Base-by-base conservation (phyloP, 1,139 yeast species). In the Zygoascus sp. region DNA sequence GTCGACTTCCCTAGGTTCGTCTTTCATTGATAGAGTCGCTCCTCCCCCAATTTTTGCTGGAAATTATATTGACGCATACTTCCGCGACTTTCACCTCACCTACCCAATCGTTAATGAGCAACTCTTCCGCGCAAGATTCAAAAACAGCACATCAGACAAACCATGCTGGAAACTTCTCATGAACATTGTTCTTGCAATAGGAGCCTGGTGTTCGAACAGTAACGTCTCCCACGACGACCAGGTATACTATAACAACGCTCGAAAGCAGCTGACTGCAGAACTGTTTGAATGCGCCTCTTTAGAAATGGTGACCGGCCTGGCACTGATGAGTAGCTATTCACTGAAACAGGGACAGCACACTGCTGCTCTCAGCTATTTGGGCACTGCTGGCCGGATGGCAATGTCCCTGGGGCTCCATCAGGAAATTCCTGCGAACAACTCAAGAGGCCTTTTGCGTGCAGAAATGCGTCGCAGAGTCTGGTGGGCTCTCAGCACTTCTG, bases 321-420 rank as follows among this genome's bases (percentile, higher is more conserved):
- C 80, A 1, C 60, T 81, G 28, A 62, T 81, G 53, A 73, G 81
- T 42, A 78, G 77, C 53, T 81, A 81, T 60, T 73, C 79, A 7
- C 83, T 79, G 58, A 79, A 79, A 61, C 69, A 83, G 46, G 77
- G 80, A 55, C 75, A 76, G 52, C 82, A 84, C 42, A 81, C 80
- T 58, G 75, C 84, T 0, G 83, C 86, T 16, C 79, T 83, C 81
- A 77, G 76, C 55, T 79, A 77, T 56, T 62, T 80, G 21, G 88
- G 89, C 2, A 63, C 80, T 22, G 83, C 87, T 0, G 74, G 79
- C 7, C 68, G 85, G 53, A 79, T 82, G 77, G 87, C 88, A 0
- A 70, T 80, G 50, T 81, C 84, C 1, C 63, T 83, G 42, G 89
- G 88, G 3, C 60, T 80, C 21, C 79, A 82, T 63, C 78, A 75